Conservation (phyloP, 2,329 filamentous ascomycete genomes). For the Westerdykella aurantiaca region DNA sequence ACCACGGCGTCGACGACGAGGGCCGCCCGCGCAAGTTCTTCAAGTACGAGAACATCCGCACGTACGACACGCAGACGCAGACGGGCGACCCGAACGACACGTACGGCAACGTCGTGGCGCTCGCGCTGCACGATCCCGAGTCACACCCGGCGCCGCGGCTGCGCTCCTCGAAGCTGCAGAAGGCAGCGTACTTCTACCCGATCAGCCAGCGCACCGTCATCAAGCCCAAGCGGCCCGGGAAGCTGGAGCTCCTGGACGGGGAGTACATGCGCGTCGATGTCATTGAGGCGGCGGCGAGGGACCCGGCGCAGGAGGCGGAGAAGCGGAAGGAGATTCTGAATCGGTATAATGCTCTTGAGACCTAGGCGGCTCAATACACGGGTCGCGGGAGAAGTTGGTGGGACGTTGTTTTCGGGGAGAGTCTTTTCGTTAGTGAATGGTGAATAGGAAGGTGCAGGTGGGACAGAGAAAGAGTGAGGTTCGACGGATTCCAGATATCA, state of each 20-base stretch:
- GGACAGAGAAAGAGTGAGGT: too few species aligned
- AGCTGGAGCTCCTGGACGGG: slow-evolving; percentile 34
- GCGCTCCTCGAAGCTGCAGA: slow-evolving; percentile 34
- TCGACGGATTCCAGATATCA: too few species aligned
- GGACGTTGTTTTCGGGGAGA: too few species aligned
- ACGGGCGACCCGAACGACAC: slow-evolving; percentile 46
- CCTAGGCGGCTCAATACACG: neutral
- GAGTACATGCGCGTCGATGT: slow-evolving; percentile 46
- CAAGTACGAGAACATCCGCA: slow-evolving; percentile 52
- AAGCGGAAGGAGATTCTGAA: slow-evolving; percentile 43
- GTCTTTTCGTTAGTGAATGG: too few species aligned
- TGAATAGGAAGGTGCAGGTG: too few species aligned
- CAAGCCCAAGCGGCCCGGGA: slow-evolving; percentile 39
- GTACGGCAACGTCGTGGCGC: slow-evolving; percentile 51
- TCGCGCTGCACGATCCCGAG: slow-evolving; percentile 53
- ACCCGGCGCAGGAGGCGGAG: slow-evolving; percentile 47
- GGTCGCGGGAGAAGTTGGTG: too few species aligned
- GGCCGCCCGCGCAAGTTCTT: slow-evolving; percentile 47
- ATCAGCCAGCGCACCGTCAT: slow-evolving; percentile 53
- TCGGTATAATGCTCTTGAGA: slow-evolving; percentile 38
- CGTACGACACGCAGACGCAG: slow-evolving; percentile 56
- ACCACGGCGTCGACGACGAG: slow-evolving; percentile 38
- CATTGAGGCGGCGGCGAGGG: slow-evolving; percentile 48
- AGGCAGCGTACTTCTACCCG: slow-evolving; percentile 59
- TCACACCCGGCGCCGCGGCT: slow-evolving; percentile 34